A percentile compares a stretch with the other conserved stretches of the same genome.
phyloP scores from a whole-genome alignment of 2,329 filamentous ascomycete genomes.

The Ceratocystis huliohia region DNA sequence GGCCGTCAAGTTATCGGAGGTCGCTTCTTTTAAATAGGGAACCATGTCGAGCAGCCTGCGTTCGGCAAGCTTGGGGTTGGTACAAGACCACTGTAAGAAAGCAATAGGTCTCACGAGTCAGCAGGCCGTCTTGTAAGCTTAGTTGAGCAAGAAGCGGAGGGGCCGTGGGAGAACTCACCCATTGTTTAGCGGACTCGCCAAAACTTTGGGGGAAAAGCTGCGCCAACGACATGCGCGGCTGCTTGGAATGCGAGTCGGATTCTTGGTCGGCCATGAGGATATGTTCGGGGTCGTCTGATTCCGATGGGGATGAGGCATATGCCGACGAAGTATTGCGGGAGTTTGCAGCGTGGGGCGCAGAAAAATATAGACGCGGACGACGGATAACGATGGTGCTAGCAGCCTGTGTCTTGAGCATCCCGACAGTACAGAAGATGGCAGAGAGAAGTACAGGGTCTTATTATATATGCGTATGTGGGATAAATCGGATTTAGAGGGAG shows the following conservation, averaged over 20 bases:
- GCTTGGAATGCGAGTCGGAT: conserved; percentile 23
- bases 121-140: background rate
- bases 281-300: conserved; percentile 25
- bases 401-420: conserved; percentile 36
- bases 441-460: background rate
- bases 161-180: conserved; percentile 45
- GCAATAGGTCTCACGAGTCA: conserved; percentile 16
- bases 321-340: conserved; percentile 14
- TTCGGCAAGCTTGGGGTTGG: conserved; percentile 75
- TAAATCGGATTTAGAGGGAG: background rate
- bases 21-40: conserved; percentile 65
- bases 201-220: conserved; percentile 74
- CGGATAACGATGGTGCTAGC: conserved; percentile 30
- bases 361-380: conserved; percentile 32
- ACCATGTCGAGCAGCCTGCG: conserved; percentile 77
- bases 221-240: conserved; percentile 25
- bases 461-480: background rate
- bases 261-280: conserved; percentile 21
- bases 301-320: conserved; percentile 17
- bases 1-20: conserved; percentile 36
- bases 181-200: conserved; percentile 83
- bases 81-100: conserved; percentile 59
- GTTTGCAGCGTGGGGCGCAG: conserved; percentile 22
- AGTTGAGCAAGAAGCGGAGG: background rate
- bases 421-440: conserved; percentile 23